Percentiles rank a stretch among this genome's conserved stretches.
Evolutionary conservation across 257 asterid species (phyloP).

Genomic region (Nicotiana tomentosiformis): DNA sequence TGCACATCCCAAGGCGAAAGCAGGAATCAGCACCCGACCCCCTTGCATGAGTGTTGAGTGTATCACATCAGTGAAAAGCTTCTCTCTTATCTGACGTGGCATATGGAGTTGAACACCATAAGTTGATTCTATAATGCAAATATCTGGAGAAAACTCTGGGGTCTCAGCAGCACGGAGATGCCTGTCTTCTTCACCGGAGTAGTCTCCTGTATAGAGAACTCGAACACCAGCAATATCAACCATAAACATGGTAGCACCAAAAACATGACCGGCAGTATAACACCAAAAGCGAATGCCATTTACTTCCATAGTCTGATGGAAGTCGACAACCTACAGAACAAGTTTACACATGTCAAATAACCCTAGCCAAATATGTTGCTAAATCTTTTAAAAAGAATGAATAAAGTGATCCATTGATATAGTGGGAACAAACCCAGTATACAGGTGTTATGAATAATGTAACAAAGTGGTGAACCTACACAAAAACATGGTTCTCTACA

Average conservation of each 20-base stretch:
- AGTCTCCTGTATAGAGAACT: slow-evolving; percentile 95
- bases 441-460: no score
- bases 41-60: slow-evolving; percentile 78
- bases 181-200: slow-evolving; percentile 92
- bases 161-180: slow-evolving; percentile 97
- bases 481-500: no score
- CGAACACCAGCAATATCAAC: slow-evolving; percentile 97
- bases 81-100: slow-evolving; percentile 77
- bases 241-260: slow-evolving; percentile 99
- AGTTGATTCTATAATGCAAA: slow-evolving; percentile 94
- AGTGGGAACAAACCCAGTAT: no score
- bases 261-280: slow-evolving; percentile 97
- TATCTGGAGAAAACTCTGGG: slow-evolving; percentile 87
- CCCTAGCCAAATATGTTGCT: not conserved
- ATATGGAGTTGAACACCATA: slow-evolving; percentile 93
- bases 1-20: slow-evolving; percentile 91
- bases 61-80: slow-evolving; percentile 83
- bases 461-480: no score
- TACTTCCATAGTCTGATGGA: slow-evolving; percentile 95
- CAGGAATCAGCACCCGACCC: slow-evolving; percentile 92
- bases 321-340: slow-evolving; percentile 76
- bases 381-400: not conserved
- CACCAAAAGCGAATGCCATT: slow-evolving; percentile 98
- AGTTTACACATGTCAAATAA: slow-evolving; percentile 10
- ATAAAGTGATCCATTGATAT: no score